Conservation (phyloP, 768 basidiomycete species). For the Saitozyma sp. region DNA sequence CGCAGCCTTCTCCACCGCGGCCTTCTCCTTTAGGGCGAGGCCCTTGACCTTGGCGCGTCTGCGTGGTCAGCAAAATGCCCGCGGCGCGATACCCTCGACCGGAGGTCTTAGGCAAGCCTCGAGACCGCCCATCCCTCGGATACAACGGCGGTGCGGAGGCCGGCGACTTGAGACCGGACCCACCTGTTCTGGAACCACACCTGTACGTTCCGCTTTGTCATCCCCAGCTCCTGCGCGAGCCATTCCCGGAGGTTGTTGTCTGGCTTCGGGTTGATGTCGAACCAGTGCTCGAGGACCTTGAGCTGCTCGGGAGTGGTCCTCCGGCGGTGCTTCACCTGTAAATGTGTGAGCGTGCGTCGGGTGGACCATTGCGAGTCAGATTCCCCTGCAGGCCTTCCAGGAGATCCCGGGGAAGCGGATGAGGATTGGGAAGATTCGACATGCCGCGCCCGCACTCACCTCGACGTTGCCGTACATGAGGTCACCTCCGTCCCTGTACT, state of each 20-base stretch:
- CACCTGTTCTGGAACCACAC: slow-evolving; percentile 60
- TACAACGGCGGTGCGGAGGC: too few species aligned
- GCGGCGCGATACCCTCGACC: too few species aligned
- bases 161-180: slow-evolving; percentile 8
- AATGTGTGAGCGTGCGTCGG: neutral
- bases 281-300: slow-evolving; percentile 82
- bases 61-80: neutral
- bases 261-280: slow-evolving; percentile 86
- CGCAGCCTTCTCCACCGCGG: slow-evolving; percentile 14
- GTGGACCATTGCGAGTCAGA: too few species aligned
- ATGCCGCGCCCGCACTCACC: neutral
- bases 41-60: slow-evolving; percentile 44
- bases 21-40: slow-evolving; percentile 32
- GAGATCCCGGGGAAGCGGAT: too few species aligned
- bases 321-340: slow-evolving; percentile 87
- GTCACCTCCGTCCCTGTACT: neutral
- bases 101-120: neutral
- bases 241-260: slow-evolving; percentile 71
- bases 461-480: neutral
- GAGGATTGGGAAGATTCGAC: too few species aligned
- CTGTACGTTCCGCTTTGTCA: slow-evolving; percentile 94
- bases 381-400: too few species aligned
- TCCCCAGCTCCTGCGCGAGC: slow-evolving; percentile 77
- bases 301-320: slow-evolving; percentile 86
- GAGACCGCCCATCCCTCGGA: neutral